These are phyloP conservation scores for Neltuma alba DNA, from an alignment of 306 rosid species.

Conservation along the genomic window DNA sequence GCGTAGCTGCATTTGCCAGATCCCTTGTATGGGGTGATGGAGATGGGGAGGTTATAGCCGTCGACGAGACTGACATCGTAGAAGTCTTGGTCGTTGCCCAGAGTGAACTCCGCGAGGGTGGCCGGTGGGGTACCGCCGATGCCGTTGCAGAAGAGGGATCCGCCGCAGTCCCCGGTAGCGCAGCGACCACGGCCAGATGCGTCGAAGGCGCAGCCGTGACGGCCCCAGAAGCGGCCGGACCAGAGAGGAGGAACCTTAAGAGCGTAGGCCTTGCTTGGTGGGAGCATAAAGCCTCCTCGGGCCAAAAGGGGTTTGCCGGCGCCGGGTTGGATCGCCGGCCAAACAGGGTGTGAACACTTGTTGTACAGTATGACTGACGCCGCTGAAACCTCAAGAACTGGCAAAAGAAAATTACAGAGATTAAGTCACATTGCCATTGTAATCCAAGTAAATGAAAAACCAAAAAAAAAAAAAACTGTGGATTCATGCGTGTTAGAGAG, in stretches of 20 bases:
- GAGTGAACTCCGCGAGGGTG: slow-evolving; percentile 83
- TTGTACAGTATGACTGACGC: slow-evolving; percentile 56
- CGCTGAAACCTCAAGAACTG: slow-evolving; percentile 49
- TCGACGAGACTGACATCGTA: slow-evolving; percentile 95
- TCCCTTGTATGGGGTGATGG: slow-evolving; percentile 73
- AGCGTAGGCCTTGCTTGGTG: slow-evolving; percentile 57
- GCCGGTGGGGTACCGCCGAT: slow-evolving; percentile 88
- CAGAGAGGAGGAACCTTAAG: slow-evolving; percentile 77
- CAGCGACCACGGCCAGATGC: slow-evolving; percentile 76
- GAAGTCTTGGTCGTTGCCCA: slow-evolving; percentile 85
- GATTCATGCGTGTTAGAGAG: neutral
- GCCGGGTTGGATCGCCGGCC: slow-evolving; percentile 94
- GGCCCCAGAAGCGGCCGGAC: slow-evolving; percentile 99
- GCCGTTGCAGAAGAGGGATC: slow-evolving; percentile 83
- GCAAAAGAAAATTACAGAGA: neutral
- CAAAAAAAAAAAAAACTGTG: neutral
- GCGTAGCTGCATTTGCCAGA: slow-evolving; percentile 85
- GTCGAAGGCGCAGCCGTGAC: slow-evolving; percentile 90
- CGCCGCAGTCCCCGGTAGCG: slow-evolving; percentile 96
- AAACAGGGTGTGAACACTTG: slow-evolving; percentile 86
- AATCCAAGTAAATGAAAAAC: neutral
- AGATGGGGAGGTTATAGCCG: slow-evolving; percentile 84
- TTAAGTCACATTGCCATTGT: neutral
- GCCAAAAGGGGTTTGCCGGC: slow-evolving; percentile 85
- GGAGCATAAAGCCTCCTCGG: slow-evolving; percentile 82